A percentile compares a stretch with the other conserved stretches of the same genome.
Conservation (phyloP, 768 basidiomycete species). For the Mycena galopus region DNA sequence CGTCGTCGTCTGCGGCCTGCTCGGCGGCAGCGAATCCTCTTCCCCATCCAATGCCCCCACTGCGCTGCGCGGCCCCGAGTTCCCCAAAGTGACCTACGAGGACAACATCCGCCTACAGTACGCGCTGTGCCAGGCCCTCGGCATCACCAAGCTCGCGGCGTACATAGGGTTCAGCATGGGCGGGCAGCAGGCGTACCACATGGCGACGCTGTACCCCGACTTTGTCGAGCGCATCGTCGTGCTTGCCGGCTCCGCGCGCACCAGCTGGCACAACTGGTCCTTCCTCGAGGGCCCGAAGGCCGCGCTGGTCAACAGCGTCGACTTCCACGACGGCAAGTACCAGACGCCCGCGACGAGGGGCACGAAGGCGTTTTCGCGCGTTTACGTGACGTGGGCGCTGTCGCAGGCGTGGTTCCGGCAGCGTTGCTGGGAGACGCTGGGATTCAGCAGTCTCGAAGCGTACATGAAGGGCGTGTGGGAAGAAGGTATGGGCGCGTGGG, state of each 20-base stretch:
- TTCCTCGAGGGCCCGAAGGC: slow-evolving; percentile 38
- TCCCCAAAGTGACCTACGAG: slow-evolving; percentile 30
- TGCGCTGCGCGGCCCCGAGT: slow-evolving; percentile 12
- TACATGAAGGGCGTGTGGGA: slow-evolving; percentile 28
- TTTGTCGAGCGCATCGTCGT: slow-evolving; percentile 34
- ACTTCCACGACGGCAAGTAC: slow-evolving; percentile 35
- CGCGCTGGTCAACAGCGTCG: slow-evolving; percentile 33
- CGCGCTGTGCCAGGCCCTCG: slow-evolving; percentile 21
- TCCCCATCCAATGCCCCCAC: slow-evolving; percentile 30
- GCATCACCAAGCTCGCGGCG: slow-evolving; percentile 29
- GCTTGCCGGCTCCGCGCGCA: slow-evolving; percentile 33
- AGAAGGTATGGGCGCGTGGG: slow-evolving; percentile 17
- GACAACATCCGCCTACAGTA: slow-evolving; percentile 34
- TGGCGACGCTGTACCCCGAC: slow-evolving; percentile 34
- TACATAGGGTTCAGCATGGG: slow-evolving; percentile 38
- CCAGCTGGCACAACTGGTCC: slow-evolving; percentile 37
- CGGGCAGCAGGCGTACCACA: slow-evolving; percentile 35
- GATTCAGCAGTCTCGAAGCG: slow-evolving; percentile 24
- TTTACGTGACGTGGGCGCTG: slow-evolving; percentile 35
- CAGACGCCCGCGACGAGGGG: slow-evolving; percentile 29
- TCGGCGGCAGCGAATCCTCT: slow-evolving; percentile 33
- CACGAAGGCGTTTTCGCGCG: slow-evolving; percentile 32
- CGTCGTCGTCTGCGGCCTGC: slow-evolving; percentile 34
- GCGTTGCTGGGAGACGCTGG: slow-evolving; percentile 31
- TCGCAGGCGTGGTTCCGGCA: slow-evolving; percentile 36